Evolutionary conservation across 2,329 filamentous ascomycete genomes (phyloP), one percentile per base, ranked within the genome.

Genomic region (Aspergillus floridensis): DNA sequence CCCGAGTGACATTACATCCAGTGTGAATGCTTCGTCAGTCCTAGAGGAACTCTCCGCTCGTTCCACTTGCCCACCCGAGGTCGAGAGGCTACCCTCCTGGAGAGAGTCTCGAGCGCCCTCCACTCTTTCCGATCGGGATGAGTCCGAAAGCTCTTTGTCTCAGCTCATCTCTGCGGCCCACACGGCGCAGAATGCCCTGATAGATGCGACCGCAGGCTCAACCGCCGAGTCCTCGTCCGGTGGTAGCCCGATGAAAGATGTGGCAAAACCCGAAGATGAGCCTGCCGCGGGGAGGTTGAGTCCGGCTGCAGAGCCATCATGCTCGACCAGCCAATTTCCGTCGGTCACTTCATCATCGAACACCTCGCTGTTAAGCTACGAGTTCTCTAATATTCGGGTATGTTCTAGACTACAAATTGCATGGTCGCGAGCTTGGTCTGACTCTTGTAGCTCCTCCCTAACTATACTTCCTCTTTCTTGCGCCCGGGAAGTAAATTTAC

Each of bases 401-500:
- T 58, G 59, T 60, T 35, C 19, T 56, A 44, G 29, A 49, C 21
- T 35, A 12, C 31, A 57, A 29, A n/a, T 46, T 31, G 59, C 53
- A 53, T 32, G 32, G 52, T 53, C 16, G 55, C 48, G 29, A 56
- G 54, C 48, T 56, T 59, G 53, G 11, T 57, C 63, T 71, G 54
- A 70, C 58, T 41, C 57, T 35, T n/a, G 58, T 66, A 93, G 89
- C 82, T 89, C 64, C 83, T 90, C 59, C 89, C 92, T 2, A 87
- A 87, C 57, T 87, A 90, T n/a, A 88, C 91, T 1, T 96, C 91
- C 0, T 95, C 92, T 0, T 96, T 88, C 74, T 81, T 99, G 58
- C 89, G 92, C 49, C 86, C 93, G 2, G 93, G 93, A 19, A 96
- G 92, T 76, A 90, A 86, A 68, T 99, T 97, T 72, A 84, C 86